Conservation (phyloP, 2,329 filamentous ascomycete species). For the Stachybotrys chartarum region DNA sequence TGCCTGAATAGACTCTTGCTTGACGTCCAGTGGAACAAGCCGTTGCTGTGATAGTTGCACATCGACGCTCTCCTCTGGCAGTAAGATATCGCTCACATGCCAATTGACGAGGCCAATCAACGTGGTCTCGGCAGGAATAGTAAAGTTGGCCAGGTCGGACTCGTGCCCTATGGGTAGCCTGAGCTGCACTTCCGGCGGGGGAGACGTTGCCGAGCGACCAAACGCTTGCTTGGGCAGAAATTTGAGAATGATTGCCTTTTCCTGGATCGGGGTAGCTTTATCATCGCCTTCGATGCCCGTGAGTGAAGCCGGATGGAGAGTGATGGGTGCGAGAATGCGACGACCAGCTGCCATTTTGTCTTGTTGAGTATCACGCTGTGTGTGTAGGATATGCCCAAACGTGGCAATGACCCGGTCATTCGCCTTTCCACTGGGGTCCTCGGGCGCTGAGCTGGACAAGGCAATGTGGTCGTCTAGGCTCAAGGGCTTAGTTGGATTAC, state of each 20-base stretch:
- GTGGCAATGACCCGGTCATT: slow-evolving; percentile 19
- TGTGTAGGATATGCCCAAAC: slow-evolving; percentile 46
- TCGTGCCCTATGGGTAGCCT: slow-evolving; percentile 21
- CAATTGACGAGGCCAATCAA: slow-evolving; percentile 21
- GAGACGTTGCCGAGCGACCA: background rate
- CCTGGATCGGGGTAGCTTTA: slow-evolving; percentile 14
- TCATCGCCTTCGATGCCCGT: slow-evolving; percentile 24
- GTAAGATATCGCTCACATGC: slow-evolving; percentile 33
- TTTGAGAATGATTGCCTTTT: slow-evolving; percentile 34
- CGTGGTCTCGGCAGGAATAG: slow-evolving; percentile 19
- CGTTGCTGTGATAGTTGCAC: slow-evolving; percentile 32
- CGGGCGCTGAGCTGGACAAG: background rate
- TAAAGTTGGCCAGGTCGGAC: slow-evolving; percentile 17
- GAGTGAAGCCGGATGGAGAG: slow-evolving; percentile 41
- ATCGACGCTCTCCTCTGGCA: slow-evolving; percentile 40
- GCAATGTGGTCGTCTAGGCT: background rate
- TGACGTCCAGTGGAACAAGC: slow-evolving; percentile 30
- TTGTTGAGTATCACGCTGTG: slow-evolving; percentile 6
- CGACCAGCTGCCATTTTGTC: slow-evolving; percentile 12
- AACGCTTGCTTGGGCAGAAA: slow-evolving; percentile 30
- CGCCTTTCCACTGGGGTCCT: background rate
- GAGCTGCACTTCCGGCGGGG: slow-evolving; percentile 18
- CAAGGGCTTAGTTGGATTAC: background rate
- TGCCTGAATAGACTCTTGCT: slow-evolving; percentile 26
- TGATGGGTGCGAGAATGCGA: slow-evolving; percentile 35